These are phyloP conservation scores for Fusarium irregulare DNA, from an alignment of 2,329 filamentous ascomycete genomes.

Conservation along the genomic window DNA sequence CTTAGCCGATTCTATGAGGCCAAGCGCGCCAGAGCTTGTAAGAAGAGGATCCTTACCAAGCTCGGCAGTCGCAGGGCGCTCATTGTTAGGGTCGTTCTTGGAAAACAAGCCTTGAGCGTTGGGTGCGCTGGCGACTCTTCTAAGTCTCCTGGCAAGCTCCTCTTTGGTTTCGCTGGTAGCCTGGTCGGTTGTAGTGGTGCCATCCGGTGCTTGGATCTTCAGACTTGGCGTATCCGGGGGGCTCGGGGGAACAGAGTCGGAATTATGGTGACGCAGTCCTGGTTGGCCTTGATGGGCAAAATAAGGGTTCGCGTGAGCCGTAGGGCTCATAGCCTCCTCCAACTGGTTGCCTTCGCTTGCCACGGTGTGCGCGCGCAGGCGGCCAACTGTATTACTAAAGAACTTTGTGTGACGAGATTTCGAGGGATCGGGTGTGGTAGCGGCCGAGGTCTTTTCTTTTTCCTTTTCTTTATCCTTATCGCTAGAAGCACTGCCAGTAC, in stretches of 20 bases:
- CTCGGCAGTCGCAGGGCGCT: conserved; percentile 86
- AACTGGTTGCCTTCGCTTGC: conserved; percentile 92
- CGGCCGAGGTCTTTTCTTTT: conserved; percentile 24
- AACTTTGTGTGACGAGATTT: conserved; percentile 89
- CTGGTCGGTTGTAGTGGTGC: conserved; percentile 68
- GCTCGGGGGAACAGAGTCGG: conserved; percentile 90
- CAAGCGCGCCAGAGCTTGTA: conserved; percentile 57
- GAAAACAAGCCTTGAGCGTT: conserved; percentile 94
- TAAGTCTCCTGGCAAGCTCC: conserved; percentile 90
- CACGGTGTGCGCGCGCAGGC: conserved; percentile 89
- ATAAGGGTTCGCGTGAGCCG: conserved; percentile 94
- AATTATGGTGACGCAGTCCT: conserved; percentile 92
- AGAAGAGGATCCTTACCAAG: conserved; percentile 83
- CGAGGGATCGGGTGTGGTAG: conserved; percentile 39
- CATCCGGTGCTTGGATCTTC: conserved; percentile 76
- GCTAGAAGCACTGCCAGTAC: conserved; percentile 52
- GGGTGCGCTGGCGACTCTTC: conserved; percentile 93
- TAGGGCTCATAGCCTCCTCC: conserved; percentile 90
- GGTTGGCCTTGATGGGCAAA: conserved; percentile 97
- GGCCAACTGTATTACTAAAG: conserved; percentile 84
- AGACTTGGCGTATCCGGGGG: conserved; percentile 89
- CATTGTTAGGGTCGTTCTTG: conserved; percentile 64
- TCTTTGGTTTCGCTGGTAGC: conserved; percentile 87
- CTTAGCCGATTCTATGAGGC: conserved; percentile 51
- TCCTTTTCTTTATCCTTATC: conserved; percentile 57